Percentiles rank a stretch among this genome's conserved stretches.
Conservation (phyloP, 805 yeast genomes). For the Starmera pachycereana region DNA sequence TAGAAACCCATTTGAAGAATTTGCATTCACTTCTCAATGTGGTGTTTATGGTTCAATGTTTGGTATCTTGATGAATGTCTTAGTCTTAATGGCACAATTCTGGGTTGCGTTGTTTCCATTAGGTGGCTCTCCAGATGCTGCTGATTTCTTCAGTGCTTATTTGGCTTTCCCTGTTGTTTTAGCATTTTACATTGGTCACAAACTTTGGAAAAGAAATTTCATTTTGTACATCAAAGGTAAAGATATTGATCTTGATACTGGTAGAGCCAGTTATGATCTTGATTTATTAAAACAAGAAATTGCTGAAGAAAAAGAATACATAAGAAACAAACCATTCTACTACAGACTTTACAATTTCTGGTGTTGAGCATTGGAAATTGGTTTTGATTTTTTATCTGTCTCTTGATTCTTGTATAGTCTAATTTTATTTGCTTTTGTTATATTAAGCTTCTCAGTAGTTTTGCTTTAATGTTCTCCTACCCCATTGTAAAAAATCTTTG, state of each 20-base stretch:
- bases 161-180: constrained; percentile 32
- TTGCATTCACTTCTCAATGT: constrained; percentile 57
- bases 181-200: constrained; percentile 28
- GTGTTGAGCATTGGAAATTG: constrained; percentile 25
- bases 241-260: constrained; percentile 51
- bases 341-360: constrained; percentile 44
- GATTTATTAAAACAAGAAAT: constrained; percentile 47
- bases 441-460: too few species aligned
- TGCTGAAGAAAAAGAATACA: constrained; percentile 44
- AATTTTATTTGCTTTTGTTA: too few species aligned
- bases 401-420: too few species aligned
- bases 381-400: too few species aligned
- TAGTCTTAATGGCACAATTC: constrained; percentile 67
- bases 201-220: constrained; percentile 33
- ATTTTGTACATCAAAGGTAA: constrained; percentile 29
- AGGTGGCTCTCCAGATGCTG: constrained; percentile 21
- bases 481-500: too few species aligned
- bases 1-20: constrained; percentile 50
- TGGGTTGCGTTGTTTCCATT: constrained; percentile 51
- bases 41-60: constrained; percentile 60
- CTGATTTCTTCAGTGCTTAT: constrained; percentile 27
- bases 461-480: too few species aligned
- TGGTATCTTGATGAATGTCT: constrained; percentile 47
- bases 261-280: constrained; percentile 51
- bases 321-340: constrained; percentile 34